Evolutionary conservation across 192 early-diverging fungal genomes (phyloP).

Genomic region (Entomortierella chlamydospora): DNA sequence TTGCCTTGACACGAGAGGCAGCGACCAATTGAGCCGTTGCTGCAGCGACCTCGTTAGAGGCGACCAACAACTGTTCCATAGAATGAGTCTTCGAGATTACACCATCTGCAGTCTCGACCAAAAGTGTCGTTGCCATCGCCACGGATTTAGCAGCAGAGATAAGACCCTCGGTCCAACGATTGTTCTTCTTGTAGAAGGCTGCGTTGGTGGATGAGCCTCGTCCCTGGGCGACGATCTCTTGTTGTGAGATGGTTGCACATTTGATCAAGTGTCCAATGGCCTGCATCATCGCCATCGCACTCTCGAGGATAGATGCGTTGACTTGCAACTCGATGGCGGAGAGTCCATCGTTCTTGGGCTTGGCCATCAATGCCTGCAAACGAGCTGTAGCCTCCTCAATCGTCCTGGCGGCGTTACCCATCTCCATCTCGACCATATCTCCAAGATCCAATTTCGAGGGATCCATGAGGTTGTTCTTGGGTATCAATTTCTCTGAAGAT

Average conservation of each 20-base stretch:
- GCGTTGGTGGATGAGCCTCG: conserved; percentile 81
- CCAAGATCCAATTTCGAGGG: conserved; percentile 79
- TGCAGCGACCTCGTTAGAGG: conserved; percentile 95
- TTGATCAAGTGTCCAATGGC: conserved; percentile 95
- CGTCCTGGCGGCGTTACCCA: conserved; percentile 90
- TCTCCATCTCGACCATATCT: conserved; percentile 92
- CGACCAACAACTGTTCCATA: conserved; percentile 97
- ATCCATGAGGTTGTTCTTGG: conserved; percentile 62
- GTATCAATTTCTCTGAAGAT: conserved; percentile 81
- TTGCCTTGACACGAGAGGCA: conserved; percentile 94
- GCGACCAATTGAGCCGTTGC: conserved; percentile 97
- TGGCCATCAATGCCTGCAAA: conserved; percentile 82
- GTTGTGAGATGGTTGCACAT: conserved; percentile 94
- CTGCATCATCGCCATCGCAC: conserved; percentile 93
- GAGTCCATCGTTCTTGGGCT: conserved; percentile 77
- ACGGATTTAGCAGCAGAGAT: conserved; percentile 97
- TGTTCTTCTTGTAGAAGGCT: conserved; percentile 99
- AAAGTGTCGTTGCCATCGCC: conserved; percentile 88
- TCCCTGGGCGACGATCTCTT: conserved; percentile 97
- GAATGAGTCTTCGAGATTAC: conserved; percentile 90
- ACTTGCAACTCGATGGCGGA: conserved; percentile 87
- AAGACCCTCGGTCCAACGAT: conserved; percentile 99
- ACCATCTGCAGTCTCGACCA: conserved; percentile 97
- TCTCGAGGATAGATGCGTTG: conserved; percentile 89
- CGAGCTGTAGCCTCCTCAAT: conserved; percentile 91